phyloP scores from a whole-genome alignment of 768 basidiomycete genomes.

The Pleurotus platypus region DNA sequence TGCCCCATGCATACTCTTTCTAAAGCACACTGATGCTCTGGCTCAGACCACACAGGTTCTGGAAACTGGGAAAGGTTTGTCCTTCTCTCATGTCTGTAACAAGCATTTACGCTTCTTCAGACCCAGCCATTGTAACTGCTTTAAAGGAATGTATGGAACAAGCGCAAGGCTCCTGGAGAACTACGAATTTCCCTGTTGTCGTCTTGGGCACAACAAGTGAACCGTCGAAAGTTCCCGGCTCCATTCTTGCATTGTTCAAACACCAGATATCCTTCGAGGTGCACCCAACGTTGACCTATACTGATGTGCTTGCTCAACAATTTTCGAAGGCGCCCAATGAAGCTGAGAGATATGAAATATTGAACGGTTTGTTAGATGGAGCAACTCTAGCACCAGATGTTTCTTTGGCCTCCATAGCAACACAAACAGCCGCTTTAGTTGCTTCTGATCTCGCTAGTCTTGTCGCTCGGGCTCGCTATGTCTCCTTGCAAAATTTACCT shows the following conservation, averaged over 20 bases:
- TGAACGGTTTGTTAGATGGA: constrained; percentile 40
- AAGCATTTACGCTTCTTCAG: constrained; percentile 30
- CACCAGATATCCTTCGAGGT: constrained; percentile 81
- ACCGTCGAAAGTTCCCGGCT: constrained; percentile 56
- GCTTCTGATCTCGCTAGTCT: constrained; percentile 78
- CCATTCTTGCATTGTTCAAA: constrained; percentile 74
- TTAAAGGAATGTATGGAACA: constrained; percentile 62
- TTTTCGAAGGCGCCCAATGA: constrained; percentile 73
- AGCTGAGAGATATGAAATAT: constrained; percentile 60
- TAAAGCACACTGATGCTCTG: constrained; percentile 81
- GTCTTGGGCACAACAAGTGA: constrained; percentile 74
- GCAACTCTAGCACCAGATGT: constrained; percentile 69
- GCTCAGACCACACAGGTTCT: constrained; percentile 60
- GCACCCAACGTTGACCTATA: constrained; percentile 9
- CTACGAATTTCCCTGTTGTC: constrained; percentile 68
- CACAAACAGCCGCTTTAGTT: constrained; percentile 88
- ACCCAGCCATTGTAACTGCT: constrained; percentile 49
- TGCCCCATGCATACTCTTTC: constrained; percentile 80
- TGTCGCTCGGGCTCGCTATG: constrained; percentile 42
- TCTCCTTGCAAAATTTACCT: background rate
- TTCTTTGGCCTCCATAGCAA: constrained; percentile 65
- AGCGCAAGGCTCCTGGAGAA: constrained; percentile 52
- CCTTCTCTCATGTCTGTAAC: background rate
- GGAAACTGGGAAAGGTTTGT: constrained; percentile 64
- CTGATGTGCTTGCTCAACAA: background rate